Evolutionary conservation across 441 rosid genomes (phyloP).

Genomic region (Iberis amara): DNA sequence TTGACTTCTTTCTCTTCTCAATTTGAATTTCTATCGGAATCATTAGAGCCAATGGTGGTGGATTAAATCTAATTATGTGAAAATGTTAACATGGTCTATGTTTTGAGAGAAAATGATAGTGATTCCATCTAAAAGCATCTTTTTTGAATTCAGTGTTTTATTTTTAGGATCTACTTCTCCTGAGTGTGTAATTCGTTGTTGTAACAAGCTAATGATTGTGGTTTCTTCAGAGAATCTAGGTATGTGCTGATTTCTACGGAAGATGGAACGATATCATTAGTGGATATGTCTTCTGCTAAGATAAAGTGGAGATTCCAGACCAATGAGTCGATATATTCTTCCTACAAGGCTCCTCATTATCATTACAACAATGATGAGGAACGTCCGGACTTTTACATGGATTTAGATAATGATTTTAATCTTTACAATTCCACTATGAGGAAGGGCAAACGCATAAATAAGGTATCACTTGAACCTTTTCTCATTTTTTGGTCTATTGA

Average conservation of each 20-base stretch:
- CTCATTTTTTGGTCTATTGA: background rate
- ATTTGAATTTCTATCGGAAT: background rate
- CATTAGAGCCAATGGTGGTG: background rate
- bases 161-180: no score
- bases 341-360: constrained; percentile 59
- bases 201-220: background rate
- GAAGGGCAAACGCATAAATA: constrained; percentile 38
- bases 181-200: no score
- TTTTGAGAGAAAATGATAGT: background rate
- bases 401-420: constrained; percentile 70
- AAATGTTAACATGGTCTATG: background rate
- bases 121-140: no score
- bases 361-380: constrained; percentile 28
- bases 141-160: background rate
- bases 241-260: constrained; percentile 50
- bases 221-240: constrained; percentile 37
- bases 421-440: constrained; percentile 49
- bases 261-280: constrained; percentile 62
- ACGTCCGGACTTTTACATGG: constrained; percentile 53
- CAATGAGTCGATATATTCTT: constrained; percentile 65
- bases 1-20: background rate
- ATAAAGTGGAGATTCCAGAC: constrained; percentile 61
- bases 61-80: background rate
- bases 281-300: constrained; percentile 41
- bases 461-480: constrained; percentile 34